Evolutionary conservation across 2,329 filamentous ascomycete species (phyloP).

Genomic region (Xylaria sp.): DNA sequence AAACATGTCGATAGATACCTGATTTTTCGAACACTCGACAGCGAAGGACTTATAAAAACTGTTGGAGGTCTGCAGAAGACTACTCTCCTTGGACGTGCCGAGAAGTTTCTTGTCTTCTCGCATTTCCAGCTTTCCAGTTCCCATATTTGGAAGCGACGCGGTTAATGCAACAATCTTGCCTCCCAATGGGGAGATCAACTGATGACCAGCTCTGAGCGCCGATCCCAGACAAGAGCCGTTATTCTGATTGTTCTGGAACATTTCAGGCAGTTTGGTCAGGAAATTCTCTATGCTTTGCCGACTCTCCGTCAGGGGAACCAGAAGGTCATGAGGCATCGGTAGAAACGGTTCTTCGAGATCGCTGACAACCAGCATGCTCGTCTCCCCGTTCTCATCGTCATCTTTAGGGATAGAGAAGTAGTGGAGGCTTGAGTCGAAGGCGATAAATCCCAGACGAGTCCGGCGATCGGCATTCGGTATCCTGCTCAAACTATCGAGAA

Average conservation of each 20-base stretch:
- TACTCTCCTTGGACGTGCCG: constrained; percentile 91
- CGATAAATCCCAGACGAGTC: constrained; percentile 93
- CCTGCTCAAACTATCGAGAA: constrained; percentile 91
- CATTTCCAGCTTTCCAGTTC: constrained; percentile 89
- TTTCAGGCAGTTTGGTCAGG: constrained; percentile 88
- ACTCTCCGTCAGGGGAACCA: constrained; percentile 90
- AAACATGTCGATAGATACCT: constrained; percentile 99
- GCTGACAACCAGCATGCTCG: constrained; percentile 92
- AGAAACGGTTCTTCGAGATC: constrained; percentile 97
- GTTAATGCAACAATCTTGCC: constrained; percentile 95
- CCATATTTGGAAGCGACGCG: constrained; percentile 88
- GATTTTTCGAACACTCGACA: constrained; percentile 98
- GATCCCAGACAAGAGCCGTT: constrained; percentile 94
- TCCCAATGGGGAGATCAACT: constrained; percentile 91
- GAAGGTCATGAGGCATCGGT: constrained; percentile 88
- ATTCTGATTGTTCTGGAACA: constrained; percentile 96
- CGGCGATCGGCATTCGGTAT: constrained; percentile 98
- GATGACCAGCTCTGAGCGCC: constrained; percentile 91
- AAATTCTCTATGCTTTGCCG: constrained; percentile 92
- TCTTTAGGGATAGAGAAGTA: constrained; percentile 97
- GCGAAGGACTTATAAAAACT: constrained; percentile 99
- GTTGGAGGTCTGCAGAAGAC: constrained; percentile 88
- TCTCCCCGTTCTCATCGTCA: constrained; percentile 83
- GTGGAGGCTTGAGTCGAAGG: constrained; percentile 92
- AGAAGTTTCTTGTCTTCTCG: constrained; percentile 96